phyloP scores from a whole-genome alignment of 1,284 basidiomycete species.

The Stygiomarasmius scandens region DNA sequence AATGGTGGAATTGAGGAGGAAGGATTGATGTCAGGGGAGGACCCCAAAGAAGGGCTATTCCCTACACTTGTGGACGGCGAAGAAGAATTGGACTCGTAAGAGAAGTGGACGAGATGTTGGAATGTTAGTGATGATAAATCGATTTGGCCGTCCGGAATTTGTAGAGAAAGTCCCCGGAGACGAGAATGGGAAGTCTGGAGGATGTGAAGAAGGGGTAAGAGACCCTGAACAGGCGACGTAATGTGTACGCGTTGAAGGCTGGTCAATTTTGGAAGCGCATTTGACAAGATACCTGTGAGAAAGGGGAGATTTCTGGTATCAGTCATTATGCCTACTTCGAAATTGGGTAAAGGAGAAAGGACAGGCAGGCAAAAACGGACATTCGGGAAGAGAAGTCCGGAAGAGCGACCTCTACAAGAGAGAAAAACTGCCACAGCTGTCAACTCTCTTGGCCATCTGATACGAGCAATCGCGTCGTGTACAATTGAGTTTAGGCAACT shows the following conservation, averaged over 20 bases:
- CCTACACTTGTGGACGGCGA: conserved; percentile 33
- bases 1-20: conserved; percentile 31
- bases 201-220: conserved; percentile 52
- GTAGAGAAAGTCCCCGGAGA: conserved; percentile 55
- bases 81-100: conserved; percentile 39
- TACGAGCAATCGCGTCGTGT: too few relatives aligned
- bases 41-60: conserved; percentile 36
- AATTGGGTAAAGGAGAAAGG: too few relatives aligned
- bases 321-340: too few relatives aligned
- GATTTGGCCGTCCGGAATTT: conserved; percentile 45
- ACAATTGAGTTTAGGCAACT: too few relatives aligned
- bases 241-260: conserved; percentile 64
- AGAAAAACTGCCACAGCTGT: too few relatives aligned
- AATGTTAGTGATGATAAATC: conserved; percentile 61
- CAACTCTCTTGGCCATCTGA: too few relatives aligned
- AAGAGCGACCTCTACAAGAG: too few relatives aligned
- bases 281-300: conserved; percentile 62
- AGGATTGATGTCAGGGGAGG: neutral
- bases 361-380: too few relatives aligned
- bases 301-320: neutral
- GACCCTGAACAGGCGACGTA: conserved; percentile 56
- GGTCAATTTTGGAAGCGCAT: conserved; percentile 62
- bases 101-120: conserved; percentile 60
- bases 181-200: conserved; percentile 54
- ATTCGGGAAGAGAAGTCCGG: too few relatives aligned